These are phyloP conservation scores for Paraurostyla sp. DNA, from an alignment of 73 alveolate species.

Conservation along the genomic window DNA sequence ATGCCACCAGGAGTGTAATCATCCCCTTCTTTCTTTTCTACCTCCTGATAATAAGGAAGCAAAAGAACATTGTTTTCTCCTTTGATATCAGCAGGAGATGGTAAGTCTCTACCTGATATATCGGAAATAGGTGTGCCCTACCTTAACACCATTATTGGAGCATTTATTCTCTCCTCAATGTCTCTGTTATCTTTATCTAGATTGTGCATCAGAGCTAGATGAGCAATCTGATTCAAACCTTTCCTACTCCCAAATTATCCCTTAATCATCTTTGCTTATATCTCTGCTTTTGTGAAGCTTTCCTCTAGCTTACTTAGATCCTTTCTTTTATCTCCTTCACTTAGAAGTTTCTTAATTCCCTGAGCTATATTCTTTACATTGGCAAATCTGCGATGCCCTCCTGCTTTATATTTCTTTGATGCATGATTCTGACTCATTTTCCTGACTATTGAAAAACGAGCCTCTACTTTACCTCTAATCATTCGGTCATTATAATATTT, in stretches of 20 bases:
- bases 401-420: conserved; percentile 18
- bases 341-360: conserved; percentile 39
- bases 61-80: conserved; percentile 49
- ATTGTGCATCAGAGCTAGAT: conserved; percentile 38
- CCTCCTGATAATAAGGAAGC: conserved; percentile 52
- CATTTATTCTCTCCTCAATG: conserved; percentile 41
- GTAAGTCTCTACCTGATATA: conserved; percentile 54
- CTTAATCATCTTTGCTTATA: background rate
- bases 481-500: conserved; percentile 63
- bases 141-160: conserved; percentile 18
- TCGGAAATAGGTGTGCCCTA: conserved; percentile 65
- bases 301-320: conserved; percentile 45
- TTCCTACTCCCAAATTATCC: background rate
- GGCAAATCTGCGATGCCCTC: conserved; percentile 15
- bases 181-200: conserved; percentile 17
- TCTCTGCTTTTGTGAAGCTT: conserved; percentile 29
- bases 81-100: conserved; percentile 66
- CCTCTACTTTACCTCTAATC: conserved; percentile 62
- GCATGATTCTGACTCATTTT: conserved; percentile 61
- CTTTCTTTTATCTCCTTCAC: background rate
- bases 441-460: conserved; percentile 62
- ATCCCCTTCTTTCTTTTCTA: conserved; percentile 39
- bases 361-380: conserved; percentile 10
- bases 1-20: background rate
- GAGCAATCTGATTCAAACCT: conserved; percentile 35